Evolutionary conservation across 352 stramenopile species (phyloP).

Genomic region (Phytophthora nicotianae): DNA sequence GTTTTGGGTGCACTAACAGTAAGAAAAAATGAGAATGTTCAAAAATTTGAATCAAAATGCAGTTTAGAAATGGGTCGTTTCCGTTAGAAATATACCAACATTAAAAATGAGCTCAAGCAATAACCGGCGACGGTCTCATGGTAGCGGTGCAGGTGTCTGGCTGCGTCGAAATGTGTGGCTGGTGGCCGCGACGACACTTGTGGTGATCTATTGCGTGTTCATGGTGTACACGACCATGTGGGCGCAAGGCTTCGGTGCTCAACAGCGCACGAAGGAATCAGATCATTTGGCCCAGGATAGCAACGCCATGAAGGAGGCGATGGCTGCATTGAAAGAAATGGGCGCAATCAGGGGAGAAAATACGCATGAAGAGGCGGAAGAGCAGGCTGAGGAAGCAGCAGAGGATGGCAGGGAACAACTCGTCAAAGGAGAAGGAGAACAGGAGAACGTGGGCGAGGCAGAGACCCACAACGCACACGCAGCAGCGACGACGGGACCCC

Average conservation of each 20-base stretch:
- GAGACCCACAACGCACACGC: constrained; percentile 23
- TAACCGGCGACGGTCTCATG: constrained; percentile 5
- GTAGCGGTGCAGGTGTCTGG: constrained; percentile 19
- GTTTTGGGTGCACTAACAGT: no score
- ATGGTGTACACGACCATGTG: constrained; percentile 41
- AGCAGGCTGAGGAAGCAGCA: constrained; percentile 18
- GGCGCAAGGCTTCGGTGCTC: constrained; percentile 21
- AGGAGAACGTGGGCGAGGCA: constrained; percentile 23
- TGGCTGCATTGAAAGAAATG: constrained; percentile 21
- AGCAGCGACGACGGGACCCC: constrained; percentile 20
- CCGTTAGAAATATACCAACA: neutral
- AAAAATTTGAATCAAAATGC: no score
- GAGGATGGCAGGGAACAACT: constrained; percentile 26
- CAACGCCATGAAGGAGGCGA: constrained; percentile 20
- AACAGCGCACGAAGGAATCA: constrained; percentile 9
- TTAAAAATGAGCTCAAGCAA: constrained; percentile 13
- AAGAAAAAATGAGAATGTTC: neutral
- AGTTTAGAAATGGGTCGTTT: neutral
- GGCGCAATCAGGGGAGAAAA: constrained; percentile 13
- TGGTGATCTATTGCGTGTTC: constrained; percentile 48
- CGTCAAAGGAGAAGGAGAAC: constrained; percentile 22
- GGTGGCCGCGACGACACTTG: constrained; percentile 24
- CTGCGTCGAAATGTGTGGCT: constrained; percentile 38
- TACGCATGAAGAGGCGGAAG: constrained; percentile 11
- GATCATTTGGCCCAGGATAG: constrained; percentile 5